phyloP scores from a whole-genome alignment of 2,329 filamentous ascomycete genomes.

The Falciphora oryzae region DNA sequence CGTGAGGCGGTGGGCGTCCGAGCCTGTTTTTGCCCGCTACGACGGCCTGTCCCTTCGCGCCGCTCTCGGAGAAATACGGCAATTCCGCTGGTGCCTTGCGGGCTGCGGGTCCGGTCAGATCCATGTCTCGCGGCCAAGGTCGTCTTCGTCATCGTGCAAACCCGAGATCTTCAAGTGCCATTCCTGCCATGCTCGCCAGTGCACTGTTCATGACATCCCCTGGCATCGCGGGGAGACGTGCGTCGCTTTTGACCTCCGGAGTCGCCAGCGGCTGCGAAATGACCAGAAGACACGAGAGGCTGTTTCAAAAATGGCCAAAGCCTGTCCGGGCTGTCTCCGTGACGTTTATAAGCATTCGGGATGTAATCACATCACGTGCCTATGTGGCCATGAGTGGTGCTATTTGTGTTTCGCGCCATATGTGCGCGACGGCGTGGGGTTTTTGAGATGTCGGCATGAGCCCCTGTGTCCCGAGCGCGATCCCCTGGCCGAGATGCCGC shows the following conservation, averaged over 20 bases:
- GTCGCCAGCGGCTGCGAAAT: slow-evolving; percentile 21
- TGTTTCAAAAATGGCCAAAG: slow-evolving; percentile 26
- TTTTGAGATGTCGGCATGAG: slow-evolving; percentile 27
- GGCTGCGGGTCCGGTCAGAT: slow-evolving; percentile 33
- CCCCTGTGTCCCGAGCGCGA: slow-evolving; percentile 23
- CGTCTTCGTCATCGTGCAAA: slow-evolving; percentile 17
- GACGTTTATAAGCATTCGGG: slow-evolving; percentile 30
- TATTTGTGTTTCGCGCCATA: slow-evolving; percentile 30
- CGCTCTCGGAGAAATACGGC: slow-evolving; percentile 21
- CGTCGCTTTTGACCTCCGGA: slow-evolving; percentile 29
- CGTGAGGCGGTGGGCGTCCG: slow-evolving; percentile 22
- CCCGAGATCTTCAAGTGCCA: slow-evolving; percentile 25
- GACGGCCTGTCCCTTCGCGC: slow-evolving; percentile 28
- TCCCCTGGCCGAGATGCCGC: slow-evolving; percentile 16
- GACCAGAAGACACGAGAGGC: slow-evolving; percentile 28
- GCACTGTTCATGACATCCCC: slow-evolving; percentile 28
- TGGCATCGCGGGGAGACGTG: slow-evolving; percentile 34
- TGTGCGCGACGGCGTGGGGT: slow-evolving; percentile 20
- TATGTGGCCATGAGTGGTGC: slow-evolving; percentile 35
- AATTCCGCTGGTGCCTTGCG: slow-evolving; percentile 34
- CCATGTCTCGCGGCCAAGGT: slow-evolving; percentile 14
- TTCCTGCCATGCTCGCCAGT: slow-evolving; percentile 26
- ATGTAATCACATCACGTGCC: slow-evolving; percentile 37
- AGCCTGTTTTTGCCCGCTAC: slow-evolving; percentile 26
- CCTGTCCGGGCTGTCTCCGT: slow-evolving; percentile 30